Percentiles rank a stretch among this genome's conserved stretches.
Evolutionary conservation across 2,329 filamentous ascomycete genomes (phyloP).

Genomic region (Claviceps monticola): DNA sequence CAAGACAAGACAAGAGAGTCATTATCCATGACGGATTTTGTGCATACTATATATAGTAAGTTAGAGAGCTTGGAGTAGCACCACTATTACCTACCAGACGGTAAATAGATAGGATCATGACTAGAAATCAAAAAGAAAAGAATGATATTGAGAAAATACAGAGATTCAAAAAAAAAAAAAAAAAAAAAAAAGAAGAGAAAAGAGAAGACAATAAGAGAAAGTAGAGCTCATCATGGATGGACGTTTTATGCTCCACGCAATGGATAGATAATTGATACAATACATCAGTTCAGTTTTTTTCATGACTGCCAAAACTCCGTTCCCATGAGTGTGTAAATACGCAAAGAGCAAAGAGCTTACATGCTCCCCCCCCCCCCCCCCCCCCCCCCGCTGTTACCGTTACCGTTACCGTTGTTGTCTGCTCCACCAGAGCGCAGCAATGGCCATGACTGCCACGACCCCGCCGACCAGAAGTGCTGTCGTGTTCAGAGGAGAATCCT

Average conservation of each 20-base stretch:
- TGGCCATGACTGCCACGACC: constrained; percentile 22
- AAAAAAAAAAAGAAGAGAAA: neutral
- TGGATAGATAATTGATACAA: neutral
- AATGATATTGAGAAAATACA: neutral
- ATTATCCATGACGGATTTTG: no score
- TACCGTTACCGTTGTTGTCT: constrained; percentile 13
- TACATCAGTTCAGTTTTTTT: neutral
- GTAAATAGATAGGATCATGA: neutral
- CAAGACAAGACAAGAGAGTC: no score
- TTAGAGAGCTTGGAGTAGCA: no score
- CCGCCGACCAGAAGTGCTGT: constrained; percentile 20
- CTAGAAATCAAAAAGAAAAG: neutral
- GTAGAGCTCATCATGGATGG: neutral
- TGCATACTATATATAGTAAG: no score
- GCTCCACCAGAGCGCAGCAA: constrained; percentile 25
- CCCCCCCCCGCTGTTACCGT: neutral
- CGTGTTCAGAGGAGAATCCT: constrained; percentile 18
- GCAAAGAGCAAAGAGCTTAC: constrained; percentile 3
- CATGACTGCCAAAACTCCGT: constrained; percentile 2
- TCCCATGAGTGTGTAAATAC: constrained; percentile 3
- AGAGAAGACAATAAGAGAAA: neutral
- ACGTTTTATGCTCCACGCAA: neutral
- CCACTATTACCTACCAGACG: no score
- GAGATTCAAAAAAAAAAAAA: neutral
- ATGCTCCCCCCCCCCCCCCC: neutral